phyloP scores from a whole-genome alignment of 441 rosid genomes.

The Isatis lusitanica region DNA sequence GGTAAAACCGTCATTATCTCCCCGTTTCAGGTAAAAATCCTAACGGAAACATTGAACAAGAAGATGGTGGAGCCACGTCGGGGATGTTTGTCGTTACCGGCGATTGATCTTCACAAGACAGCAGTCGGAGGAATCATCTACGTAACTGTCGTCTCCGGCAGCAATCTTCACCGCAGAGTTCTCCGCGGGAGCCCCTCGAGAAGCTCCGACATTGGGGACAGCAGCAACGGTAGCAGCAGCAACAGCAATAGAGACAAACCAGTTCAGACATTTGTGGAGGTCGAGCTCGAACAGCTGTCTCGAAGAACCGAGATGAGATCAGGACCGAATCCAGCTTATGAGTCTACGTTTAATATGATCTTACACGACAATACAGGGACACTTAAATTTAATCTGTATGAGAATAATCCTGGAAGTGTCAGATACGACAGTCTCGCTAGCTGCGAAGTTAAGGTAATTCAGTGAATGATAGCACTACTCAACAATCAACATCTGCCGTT shows the following conservation, averaged over 20 bases:
- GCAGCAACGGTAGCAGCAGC: conserved; percentile 43
- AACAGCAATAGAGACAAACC: conserved; percentile 50
- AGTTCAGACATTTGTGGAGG: conserved; percentile 81
- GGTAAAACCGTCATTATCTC: not conserved
- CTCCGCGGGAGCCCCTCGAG: conserved; percentile 71
- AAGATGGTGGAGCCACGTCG: conserved; percentile 96
- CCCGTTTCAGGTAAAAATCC: conserved; percentile 61
- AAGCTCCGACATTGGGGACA: conserved; percentile 16
- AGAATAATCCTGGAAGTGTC: conserved; percentile 58
- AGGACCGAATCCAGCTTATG: conserved; percentile 76
- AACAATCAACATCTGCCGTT: not conserved
- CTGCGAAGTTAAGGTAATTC: conserved; percentile 83
- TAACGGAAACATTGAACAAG: conserved; percentile 78
- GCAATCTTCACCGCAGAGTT: conserved; percentile 55
- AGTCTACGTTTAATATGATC: conserved; percentile 88
- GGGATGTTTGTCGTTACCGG: conserved; percentile 73
- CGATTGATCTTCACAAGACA: conserved; percentile 75
- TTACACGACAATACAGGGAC: conserved; percentile 77
- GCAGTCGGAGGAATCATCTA: conserved; percentile 78
- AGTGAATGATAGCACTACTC: not conserved
- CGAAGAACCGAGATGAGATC: conserved; percentile 63
- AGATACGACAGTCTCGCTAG: conserved; percentile 72
- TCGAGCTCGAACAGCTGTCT: conserved; percentile 78
- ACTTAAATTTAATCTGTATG: conserved; percentile 71
- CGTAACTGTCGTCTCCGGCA: conserved; percentile 79